These are phyloP conservation scores for Fusarium stilboides DNA, from an alignment of 2,329 filamentous ascomycete genomes.

Conservation along the genomic window DNA sequence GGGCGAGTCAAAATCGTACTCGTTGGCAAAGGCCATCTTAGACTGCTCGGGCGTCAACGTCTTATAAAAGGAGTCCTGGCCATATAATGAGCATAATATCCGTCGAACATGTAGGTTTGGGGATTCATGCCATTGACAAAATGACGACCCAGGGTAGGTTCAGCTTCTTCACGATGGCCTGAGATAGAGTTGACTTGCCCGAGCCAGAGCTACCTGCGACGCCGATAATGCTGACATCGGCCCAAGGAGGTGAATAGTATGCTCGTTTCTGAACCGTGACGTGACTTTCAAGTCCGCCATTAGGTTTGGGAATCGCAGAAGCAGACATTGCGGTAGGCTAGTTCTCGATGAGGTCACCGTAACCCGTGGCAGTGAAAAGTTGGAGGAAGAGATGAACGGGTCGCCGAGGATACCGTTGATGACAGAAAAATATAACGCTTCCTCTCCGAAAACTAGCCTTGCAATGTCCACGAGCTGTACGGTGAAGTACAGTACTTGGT, in stretches of 20 bases:
- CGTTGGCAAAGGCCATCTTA: conserved; percentile 85
- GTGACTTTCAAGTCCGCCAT: conserved; percentile 56
- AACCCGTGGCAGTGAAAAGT: conserved; percentile 4
- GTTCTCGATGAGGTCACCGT: conserved; percentile 39
- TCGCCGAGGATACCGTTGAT: neutral
- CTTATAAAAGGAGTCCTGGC: conserved; percentile 98
- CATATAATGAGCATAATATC: conserved; percentile 43
- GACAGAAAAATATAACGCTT: conserved; percentile 13
- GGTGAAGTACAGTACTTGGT: conserved; percentile 1
- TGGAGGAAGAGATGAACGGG: conserved; percentile 2
- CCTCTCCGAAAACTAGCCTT: conserved; percentile 42
- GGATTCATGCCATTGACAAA: conserved; percentile 84
- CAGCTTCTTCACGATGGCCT: conserved; percentile 90
- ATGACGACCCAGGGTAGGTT: conserved; percentile 99
- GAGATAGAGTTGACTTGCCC: conserved; percentile 91
- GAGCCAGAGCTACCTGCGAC: conserved; percentile 96
- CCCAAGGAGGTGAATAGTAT: conserved; percentile 95
- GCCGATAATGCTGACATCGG: conserved; percentile 95
- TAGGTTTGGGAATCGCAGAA: conserved; percentile 32
- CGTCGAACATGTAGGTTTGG: neutral
- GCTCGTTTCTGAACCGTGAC: conserved; percentile 70
- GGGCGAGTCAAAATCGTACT: conserved; percentile 96
- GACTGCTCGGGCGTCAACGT: conserved; percentile 85
- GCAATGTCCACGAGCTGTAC: conserved; percentile 42
- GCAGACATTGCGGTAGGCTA: conserved; percentile 43